Evolutionary conservation across 805 yeast genomes (phyloP), one percentile per base, ranked within the genome.

Genomic region (Ogataea philodendri): DNA sequence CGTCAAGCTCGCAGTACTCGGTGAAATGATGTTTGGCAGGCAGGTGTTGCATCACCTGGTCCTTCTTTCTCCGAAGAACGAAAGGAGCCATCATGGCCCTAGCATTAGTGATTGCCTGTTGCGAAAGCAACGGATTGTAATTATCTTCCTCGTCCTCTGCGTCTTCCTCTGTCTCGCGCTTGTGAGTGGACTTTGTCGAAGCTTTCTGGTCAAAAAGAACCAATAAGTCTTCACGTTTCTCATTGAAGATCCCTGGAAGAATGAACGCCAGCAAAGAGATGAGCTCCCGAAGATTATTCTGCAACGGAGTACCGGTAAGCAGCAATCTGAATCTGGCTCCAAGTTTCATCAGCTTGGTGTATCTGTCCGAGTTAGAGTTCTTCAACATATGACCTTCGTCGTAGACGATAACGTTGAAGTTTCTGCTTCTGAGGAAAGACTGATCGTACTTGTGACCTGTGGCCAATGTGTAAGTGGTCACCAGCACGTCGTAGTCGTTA

Each of bases 51-150:
- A 93, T 71, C 6, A 93, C 98, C 61, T 90, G 97, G 37, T 76
- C 84, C 64, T 93, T 93, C 56, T 81, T 82, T 58, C 99, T 78
- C 61, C 99, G 74, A 52, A 93, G 66, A 7, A 93, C 90, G 65
- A 93, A 93, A 4, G 99, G 99, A 3, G 94, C 84, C 97, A 93
- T 90, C 97, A 93, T 90, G 5, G 93, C 83, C 58, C 86, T 87
- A 3, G 99, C 99, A 55, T 88, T 84, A 21, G 79, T 72, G 44
- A 93, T 88, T 1, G 98, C 94, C 62, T 90, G 95, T 47, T 82
- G 84, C 0, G 97, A 86, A 25, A 93, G 65, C 26, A 93, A 68
- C 2, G 96, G 96, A 48, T 85, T 84, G 54, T 75, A 82, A 35
- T 65, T 67, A 13, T 65, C 63, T 26, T 72, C 71, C 7, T 65